Percentiles rank a stretch among this genome's conserved stretches.
These are phyloP conservation scores for Oehlia diaphana DNA, from an alignment of 192 early-diverging fungal genomes.

Conservation along the genomic window DNA sequence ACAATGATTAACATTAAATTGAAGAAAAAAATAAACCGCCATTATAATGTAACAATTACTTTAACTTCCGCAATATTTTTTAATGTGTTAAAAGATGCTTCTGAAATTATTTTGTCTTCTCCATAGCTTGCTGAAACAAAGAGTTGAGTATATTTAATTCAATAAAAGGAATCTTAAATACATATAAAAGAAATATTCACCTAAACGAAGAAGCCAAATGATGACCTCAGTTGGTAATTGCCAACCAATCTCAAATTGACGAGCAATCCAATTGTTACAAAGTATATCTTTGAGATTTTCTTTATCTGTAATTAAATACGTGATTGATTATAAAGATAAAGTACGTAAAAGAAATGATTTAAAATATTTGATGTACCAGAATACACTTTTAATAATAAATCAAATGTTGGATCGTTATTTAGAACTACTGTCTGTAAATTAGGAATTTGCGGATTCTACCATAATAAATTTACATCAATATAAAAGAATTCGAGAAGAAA, in stretches of 20 bases:
- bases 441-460: background rate
- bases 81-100: constrained; percentile 25
- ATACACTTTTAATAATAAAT: background rate
- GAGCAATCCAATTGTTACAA: constrained; percentile 16
- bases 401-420: background rate
- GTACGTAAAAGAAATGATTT: background rate
- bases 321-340: background rate
- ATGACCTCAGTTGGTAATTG: background rate
- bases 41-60: background rate
- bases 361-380: background rate
- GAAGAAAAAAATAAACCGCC: background rate
- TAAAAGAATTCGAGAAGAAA: background rate
- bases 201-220: constrained; percentile 9
- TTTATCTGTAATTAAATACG: background rate
- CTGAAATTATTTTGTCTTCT: constrained; percentile 1
- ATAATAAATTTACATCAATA: background rate
- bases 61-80: constrained; percentile 7
- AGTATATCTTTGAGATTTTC: constrained; percentile 2
- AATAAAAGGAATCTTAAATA: background rate
- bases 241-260: constrained; percentile 12
- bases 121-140: constrained; percentile 13
- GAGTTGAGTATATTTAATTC: background rate
- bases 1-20: background rate
- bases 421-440: background rate
- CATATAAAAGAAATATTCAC: background rate